Evolutionary conservation across 192 early-diverging fungal species (phyloP), one percentile per base, ranked within the genome.

Genomic region (Backusella macrospora): DNA sequence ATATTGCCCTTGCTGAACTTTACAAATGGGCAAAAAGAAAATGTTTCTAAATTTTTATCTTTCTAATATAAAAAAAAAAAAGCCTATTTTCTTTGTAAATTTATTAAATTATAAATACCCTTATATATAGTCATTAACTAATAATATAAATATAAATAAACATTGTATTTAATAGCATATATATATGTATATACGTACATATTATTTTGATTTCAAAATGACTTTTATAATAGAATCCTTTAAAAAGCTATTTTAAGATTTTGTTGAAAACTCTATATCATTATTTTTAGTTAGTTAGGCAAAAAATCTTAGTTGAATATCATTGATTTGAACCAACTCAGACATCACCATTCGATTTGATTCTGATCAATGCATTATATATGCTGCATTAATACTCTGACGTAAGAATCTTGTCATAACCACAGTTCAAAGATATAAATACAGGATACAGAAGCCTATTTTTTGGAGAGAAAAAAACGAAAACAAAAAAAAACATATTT

Each of bases 1-100:
- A 90, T 78, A 74, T 92, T 13, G 81, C 84, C 12, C 23, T 88
- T n/a, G 83, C 83, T 34, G 91, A 94, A 76, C n/a, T 86, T 13
- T 94, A 87, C 80, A 94, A 94, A 65, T 65, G 71, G 71, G 26
- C 64, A 29, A 72, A 72, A 29, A 45, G 71, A 72, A 68, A 10
- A 59, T 26, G 13, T 12, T 59, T 59, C 9, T 59, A 59, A 26
- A 6, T 23, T 23, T 59, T 59, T 12, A 9, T 26, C 9, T 26
- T 59, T 23, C 52, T 3, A 26, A 12, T 23, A 59, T 13, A 23
- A 59, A 13, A 59, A 55, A 23, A 55, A 49, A 18, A 49, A 26
- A 23, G 23, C 5, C 9, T 55, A 55, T n/a, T 9, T 55, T 10
- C 18, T 21, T 10, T 0, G 12, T 21, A 55, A 55, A 55, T 10